phyloP scores from a whole-genome alignment of 202 grass and related monocot genomes.

The Digitaria exilis region DNA sequence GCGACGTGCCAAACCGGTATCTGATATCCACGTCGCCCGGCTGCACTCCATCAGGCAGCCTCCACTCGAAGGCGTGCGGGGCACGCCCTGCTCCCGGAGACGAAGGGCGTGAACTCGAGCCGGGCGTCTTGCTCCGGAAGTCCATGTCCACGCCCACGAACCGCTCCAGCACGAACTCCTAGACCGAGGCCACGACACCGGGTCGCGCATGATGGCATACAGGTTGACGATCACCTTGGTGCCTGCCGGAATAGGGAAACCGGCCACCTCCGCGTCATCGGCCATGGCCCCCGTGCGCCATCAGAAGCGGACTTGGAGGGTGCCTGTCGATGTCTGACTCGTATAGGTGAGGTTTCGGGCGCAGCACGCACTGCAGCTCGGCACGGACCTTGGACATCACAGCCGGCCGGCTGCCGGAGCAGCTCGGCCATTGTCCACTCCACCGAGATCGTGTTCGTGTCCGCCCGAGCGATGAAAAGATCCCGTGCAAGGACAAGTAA shows the following conservation, averaged over 20 bases:
- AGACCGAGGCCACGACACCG: conserved; percentile 34
- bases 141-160: conserved; percentile 39
- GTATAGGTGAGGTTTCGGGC: conserved; percentile 40
- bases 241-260: conserved; percentile 43
- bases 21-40: conserved; percentile 50
- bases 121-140: conserved; percentile 32
- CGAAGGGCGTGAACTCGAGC: conserved; percentile 6
- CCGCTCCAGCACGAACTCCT: conserved; percentile 54
- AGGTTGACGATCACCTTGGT: conserved; percentile 59
- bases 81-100: neutral
- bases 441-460: conserved; percentile 58
- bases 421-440: conserved; percentile 80
- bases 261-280: conserved; percentile 40
- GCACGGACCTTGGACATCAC: conserved; percentile 49
- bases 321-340: conserved; percentile 52
- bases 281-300: conserved; percentile 56
- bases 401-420: conserved; percentile 37
- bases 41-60: conserved; percentile 22
- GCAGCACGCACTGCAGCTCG: conserved; percentile 41
- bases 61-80: conserved; percentile 45
- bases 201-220: conserved; percentile 57
- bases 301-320: conserved; percentile 52
- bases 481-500: conserved; percentile 20
- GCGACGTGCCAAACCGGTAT: conserved; percentile 15
- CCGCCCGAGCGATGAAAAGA: conserved; percentile 50